A percentile compares a stretch with the other conserved stretches of the same genome.
phyloP scores from a whole-genome alignment of 495 filamentous ascomycete genomes.

The Aspergillus bertholletiae region DNA sequence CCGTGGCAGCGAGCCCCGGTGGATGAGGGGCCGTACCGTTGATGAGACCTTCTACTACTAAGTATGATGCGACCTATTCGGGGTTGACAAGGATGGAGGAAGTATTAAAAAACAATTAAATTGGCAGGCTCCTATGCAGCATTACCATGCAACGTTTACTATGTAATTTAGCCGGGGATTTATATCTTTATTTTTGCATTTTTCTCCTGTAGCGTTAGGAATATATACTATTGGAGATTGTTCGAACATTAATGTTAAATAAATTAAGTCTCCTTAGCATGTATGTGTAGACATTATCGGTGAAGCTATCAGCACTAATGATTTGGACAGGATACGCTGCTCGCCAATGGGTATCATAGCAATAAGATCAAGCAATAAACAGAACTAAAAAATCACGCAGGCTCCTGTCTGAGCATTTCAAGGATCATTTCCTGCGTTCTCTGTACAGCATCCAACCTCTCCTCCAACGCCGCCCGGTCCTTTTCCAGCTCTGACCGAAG shows the following conservation, averaged over 20 bases:
- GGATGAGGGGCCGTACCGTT: constrained; percentile 81
- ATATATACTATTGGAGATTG: constrained; percentile 20
- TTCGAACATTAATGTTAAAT: not conserved
- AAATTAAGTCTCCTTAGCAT: not conserved
- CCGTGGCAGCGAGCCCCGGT: constrained; percentile 81
- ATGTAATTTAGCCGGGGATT: constrained; percentile 32
- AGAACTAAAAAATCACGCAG: constrained; percentile 18
- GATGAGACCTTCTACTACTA: constrained; percentile 95
- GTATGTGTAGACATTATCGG: not conserved
- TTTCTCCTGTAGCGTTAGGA: constrained; percentile 10
- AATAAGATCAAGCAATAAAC: not conserved
- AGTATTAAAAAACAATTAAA: constrained; percentile 3
- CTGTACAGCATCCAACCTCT: constrained; percentile 40
- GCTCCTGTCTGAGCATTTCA: constrained; percentile 42
- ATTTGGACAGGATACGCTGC: not conserved
- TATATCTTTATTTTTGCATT: constrained; percentile 21
- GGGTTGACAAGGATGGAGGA: not conserved
- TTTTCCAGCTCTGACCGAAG: constrained; percentile 31
- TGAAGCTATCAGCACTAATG: not conserved
- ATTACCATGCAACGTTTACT: constrained; percentile 20
- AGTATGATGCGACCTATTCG: constrained; percentile 10
- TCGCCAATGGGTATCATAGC: not conserved
- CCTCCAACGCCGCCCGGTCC: constrained; percentile 29
- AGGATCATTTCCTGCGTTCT: constrained; percentile 45
- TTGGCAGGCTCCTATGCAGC: constrained; percentile 15